A percentile compares a stretch with the other conserved stretches of the same genome.
phyloP scores from a whole-genome alignment of 176 grass and related monocot genomes.

The Alopecurus myosuroides region DNA sequence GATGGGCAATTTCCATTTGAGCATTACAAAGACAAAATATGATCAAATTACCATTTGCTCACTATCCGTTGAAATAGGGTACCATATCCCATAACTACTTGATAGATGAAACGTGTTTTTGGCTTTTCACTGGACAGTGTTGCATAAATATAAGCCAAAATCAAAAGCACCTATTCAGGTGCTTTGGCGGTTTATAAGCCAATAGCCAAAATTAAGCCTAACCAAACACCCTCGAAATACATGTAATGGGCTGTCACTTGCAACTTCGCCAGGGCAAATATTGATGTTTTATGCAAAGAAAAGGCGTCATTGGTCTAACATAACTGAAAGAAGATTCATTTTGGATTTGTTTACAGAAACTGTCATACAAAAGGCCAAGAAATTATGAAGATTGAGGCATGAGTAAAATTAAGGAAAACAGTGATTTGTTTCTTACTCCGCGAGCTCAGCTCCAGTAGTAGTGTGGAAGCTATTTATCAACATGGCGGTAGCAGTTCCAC shows the following conservation, averaged over 20 bases:
- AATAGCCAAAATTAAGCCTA: no score
- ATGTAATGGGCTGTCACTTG: not conserved
- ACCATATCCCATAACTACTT: not conserved
- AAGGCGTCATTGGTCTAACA: not conserved
- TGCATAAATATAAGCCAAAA: no score
- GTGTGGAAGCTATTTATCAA: slow-evolving; percentile 63
- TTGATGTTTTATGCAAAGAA: not conserved
- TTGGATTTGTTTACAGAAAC: not conserved
- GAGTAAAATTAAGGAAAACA: not conserved
- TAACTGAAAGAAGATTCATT: not conserved
- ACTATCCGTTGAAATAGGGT: not conserved
- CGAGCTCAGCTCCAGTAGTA: slow-evolving; percentile 36
- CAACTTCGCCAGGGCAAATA: not conserved
- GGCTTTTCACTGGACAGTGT: no score
- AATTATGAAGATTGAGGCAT: not conserved
- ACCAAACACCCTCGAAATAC: no score
- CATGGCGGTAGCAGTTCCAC: slow-evolving; percentile 43
- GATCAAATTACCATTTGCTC: not conserved
- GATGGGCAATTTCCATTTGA: not conserved
- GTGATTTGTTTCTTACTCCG: slow-evolving; percentile 23
- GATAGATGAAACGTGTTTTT: no score
- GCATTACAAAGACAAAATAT: not conserved
- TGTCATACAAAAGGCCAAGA: not conserved
- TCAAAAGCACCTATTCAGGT: no score
- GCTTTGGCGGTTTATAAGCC: no score